Evolutionary conservation across 163 green algal species (phyloP).

Genomic region (Coccomyxa subellipsoidea): DNA sequence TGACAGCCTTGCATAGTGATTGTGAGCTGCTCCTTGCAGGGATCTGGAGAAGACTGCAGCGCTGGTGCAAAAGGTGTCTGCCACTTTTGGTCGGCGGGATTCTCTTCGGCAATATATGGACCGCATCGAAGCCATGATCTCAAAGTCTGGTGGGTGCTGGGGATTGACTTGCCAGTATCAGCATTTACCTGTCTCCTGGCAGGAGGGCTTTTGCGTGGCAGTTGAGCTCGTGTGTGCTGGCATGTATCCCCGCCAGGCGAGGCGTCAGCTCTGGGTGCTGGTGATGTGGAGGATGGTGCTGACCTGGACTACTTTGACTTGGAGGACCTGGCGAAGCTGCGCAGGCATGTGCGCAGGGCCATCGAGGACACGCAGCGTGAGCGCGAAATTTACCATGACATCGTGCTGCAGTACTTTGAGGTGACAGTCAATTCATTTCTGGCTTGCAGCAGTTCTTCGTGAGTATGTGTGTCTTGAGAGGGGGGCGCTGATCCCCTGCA

Average conservation of each 20-base stretch:
- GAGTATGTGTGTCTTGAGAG: too few species aligned
- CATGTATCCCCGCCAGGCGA: slow-evolving; percentile 12
- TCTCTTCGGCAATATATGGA: slow-evolving; percentile 64
- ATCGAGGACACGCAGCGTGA: slow-evolving; percentile 50
- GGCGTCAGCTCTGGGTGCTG: background rate
- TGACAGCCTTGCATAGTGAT: too few species aligned
- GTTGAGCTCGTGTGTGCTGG: background rate
- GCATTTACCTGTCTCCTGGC: too few species aligned
- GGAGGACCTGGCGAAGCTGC: slow-evolving; percentile 43
- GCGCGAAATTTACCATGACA: slow-evolving; percentile 54
- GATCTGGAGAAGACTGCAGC: slow-evolving; percentile 19
- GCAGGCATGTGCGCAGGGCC: slow-evolving; percentile 33
- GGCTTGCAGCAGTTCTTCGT: too few species aligned
- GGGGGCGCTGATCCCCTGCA: too few species aligned
- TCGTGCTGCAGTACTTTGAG: slow-evolving; percentile 47
- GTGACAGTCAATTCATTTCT: slow-evolving; percentile 15
- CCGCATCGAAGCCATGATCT: slow-evolving; percentile 50
- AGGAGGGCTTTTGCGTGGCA: background rate
- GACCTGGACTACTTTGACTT: slow-evolving; percentile 62
- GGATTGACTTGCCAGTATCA: too few species aligned
- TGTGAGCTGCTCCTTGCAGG: slow-evolving; percentile 13
- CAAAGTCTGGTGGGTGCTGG: slow-evolving; percentile 26
- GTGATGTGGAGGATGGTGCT: slow-evolving; percentile 36
- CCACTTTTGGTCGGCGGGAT: slow-evolving; percentile 41
- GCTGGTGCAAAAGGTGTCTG: slow-evolving; percentile 27